phyloP scores from a whole-genome alignment of 2,329 filamentous ascomycete species.

The Cladosporium sp. region DNA sequence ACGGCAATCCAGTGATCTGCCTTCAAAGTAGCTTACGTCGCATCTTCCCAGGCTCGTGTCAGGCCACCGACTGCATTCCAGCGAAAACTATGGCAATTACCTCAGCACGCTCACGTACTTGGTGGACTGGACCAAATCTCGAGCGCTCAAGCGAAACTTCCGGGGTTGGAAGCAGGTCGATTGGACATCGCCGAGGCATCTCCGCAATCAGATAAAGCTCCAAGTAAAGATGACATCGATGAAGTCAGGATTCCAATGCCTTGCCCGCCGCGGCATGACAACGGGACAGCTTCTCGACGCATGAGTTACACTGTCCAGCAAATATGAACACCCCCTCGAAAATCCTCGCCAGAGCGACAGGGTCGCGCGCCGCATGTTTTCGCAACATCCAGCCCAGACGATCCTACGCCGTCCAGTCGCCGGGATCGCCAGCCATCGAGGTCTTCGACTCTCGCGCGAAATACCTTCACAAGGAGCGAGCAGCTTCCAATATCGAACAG shows the following conservation, averaged over 20 bases:
- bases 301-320: background rate
- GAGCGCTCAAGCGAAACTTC: no score
- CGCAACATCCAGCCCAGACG: constrained; percentile 1
- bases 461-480: constrained; percentile 85
- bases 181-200: no score
- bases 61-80: no score
- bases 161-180: no score
- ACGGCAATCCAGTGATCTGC: no score
- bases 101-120: no score
- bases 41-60: no score
- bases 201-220: no score
- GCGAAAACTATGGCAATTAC: no score
- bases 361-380: background rate
- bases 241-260: background rate
- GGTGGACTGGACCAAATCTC: no score
- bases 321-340: background rate
- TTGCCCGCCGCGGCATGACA: background rate
- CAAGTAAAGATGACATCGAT: background rate
- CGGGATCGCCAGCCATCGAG: constrained; percentile 71
- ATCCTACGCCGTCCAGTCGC: constrained; percentile 68
- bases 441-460: constrained; percentile 88
- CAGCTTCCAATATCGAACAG: constrained; percentile 60
- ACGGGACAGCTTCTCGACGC: no score
- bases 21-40: no score
- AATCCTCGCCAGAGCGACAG: background rate